Percentiles rank a stretch among this genome's conserved stretches.
Conservation (phyloP, 2,329 filamentous ascomycete species). For the Scytalidium sp. region DNA sequence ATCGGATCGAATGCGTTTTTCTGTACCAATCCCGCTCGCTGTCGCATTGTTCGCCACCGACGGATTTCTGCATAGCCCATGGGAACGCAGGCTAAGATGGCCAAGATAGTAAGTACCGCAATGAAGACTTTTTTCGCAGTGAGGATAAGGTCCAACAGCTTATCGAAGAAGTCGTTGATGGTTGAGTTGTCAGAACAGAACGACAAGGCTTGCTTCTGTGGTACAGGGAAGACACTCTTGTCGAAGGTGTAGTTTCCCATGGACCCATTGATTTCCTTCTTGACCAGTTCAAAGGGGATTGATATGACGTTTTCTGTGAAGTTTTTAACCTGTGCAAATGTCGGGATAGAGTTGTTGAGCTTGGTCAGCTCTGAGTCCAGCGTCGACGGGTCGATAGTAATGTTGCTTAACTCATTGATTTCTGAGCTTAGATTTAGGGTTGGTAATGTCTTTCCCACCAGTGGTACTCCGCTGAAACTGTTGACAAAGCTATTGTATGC, state of each 20-base stretch:
- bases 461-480: slow-evolving; percentile 47
- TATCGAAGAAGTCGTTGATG: slow-evolving; percentile 80
- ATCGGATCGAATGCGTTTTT: slow-evolving; percentile 71
- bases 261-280: slow-evolving; percentile 65
- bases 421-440: slow-evolving; percentile 63
- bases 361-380: slow-evolving; percentile 68
- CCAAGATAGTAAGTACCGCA: slow-evolving; percentile 67
- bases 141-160: slow-evolving; percentile 62
- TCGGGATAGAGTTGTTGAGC: slow-evolving; percentile 77
- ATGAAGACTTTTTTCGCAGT: slow-evolving; percentile 74
- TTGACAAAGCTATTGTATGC: slow-evolving; percentile 54
- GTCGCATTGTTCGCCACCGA: slow-evolving; percentile 70
- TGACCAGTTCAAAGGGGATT: slow-evolving; percentile 78
- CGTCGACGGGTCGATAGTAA: slow-evolving; percentile 64
- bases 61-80: slow-evolving; percentile 81
- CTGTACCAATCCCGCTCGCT: slow-evolving; percentile 64
- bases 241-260: slow-evolving; percentile 77
- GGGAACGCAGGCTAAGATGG: slow-evolving; percentile 69
- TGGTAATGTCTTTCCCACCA: slow-evolving; percentile 42
- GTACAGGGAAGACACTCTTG: slow-evolving; percentile 73
- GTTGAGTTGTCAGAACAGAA: slow-evolving; percentile 87
- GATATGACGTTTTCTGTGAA: slow-evolving; percentile 72
- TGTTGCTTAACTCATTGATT: slow-evolving; percentile 63
- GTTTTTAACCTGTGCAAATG: slow-evolving; percentile 80
- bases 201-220: slow-evolving; percentile 74